A percentile compares a stretch with the other conserved stretches of the same genome.
Evolutionary conservation across 2,329 filamentous ascomycete species (phyloP).

Genomic region (Venturia pyrina): DNA sequence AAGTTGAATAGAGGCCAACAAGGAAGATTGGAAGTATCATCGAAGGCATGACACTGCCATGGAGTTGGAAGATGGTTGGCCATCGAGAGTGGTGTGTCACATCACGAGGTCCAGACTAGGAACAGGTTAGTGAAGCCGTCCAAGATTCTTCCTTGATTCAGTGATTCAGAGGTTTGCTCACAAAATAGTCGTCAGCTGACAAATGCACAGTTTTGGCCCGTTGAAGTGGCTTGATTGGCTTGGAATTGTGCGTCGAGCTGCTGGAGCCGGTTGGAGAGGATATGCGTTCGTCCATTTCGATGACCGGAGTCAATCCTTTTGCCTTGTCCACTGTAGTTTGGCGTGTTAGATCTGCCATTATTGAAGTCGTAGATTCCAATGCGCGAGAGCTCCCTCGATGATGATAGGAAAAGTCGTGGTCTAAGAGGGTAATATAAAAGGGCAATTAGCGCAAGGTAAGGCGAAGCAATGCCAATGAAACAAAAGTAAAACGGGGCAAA

Average conservation of each 20-base stretch:
- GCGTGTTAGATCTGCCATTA: neutral
- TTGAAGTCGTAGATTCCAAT: neutral
- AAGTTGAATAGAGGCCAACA: conserved; percentile 54
- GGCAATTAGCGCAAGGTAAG: neutral
- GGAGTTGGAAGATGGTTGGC: conserved; percentile 64
- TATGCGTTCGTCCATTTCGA: neutral
- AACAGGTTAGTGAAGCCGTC: neutral
- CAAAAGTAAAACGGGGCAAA: neutral
- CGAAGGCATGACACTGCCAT: conserved; percentile 64
- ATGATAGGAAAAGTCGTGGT: neutral
- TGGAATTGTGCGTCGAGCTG: neutral
- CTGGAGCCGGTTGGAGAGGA: neutral
- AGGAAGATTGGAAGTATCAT: conserved; percentile 60
- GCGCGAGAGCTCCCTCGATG: neutral
- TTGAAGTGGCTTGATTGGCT: conserved; percentile 1
- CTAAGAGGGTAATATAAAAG: neutral
- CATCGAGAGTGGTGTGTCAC: conserved; percentile 66
- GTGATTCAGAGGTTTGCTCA: neutral
- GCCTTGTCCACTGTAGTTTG: neutral
- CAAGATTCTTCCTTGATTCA: neutral
- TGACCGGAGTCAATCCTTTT: neutral
- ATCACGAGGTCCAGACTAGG: conserved; percentile 48
- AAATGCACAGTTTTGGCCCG: neutral
- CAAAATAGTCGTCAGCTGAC: neutral
- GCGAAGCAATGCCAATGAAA: neutral